Conservation (phyloP, 129 eudicot genomes). For the Tanacetum coccineum region DNA sequence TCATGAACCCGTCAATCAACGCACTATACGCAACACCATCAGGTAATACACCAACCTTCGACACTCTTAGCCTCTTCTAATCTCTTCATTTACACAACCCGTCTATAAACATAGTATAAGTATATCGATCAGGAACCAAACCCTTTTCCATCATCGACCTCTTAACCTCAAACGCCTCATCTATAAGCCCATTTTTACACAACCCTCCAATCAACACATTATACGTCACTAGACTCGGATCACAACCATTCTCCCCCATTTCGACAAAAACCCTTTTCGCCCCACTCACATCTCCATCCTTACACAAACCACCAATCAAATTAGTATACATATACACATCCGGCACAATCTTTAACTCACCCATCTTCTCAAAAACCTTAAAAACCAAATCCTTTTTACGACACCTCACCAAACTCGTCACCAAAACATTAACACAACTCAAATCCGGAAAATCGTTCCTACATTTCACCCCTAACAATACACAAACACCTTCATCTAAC, state of each 20-base stretch:
- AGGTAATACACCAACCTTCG: slow-evolving; percentile 41
- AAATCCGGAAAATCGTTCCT: slow-evolving; percentile 39
- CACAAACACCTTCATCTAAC: too few relatives aligned
- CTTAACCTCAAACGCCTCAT: slow-evolving; percentile 75
- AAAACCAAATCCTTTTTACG: slow-evolving; percentile 50
- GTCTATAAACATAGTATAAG: slow-evolving; percentile 33
- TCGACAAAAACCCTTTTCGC: slow-evolving; percentile 55
- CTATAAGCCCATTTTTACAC: slow-evolving; percentile 49
- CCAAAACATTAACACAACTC: slow-evolving; percentile 58
- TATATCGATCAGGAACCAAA: slow-evolving; percentile 60
- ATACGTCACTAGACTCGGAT: slow-evolving; percentile 66
- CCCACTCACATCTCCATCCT: slow-evolving; percentile 50
- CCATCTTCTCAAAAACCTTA: slow-evolving; percentile 60
- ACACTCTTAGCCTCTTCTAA: slow-evolving; percentile 55
- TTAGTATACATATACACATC: slow-evolving; percentile 68
- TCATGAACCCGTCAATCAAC: slow-evolving; percentile 83
- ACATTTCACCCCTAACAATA: slow-evolving; percentile 17
- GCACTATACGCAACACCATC: slow-evolving; percentile 62
- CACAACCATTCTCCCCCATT: slow-evolving; percentile 27
- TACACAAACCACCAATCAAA: slow-evolving; percentile 55
- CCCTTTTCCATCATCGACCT: slow-evolving; percentile 53
- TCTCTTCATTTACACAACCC: slow-evolving; percentile 62
- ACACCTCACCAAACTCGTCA: slow-evolving; percentile 20
- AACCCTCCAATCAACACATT: slow-evolving; percentile 72
- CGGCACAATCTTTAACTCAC: slow-evolving; percentile 39